Conservation (phyloP, 2,329 filamentous ascomycete species). For the Verticillium klebahnii region DNA sequence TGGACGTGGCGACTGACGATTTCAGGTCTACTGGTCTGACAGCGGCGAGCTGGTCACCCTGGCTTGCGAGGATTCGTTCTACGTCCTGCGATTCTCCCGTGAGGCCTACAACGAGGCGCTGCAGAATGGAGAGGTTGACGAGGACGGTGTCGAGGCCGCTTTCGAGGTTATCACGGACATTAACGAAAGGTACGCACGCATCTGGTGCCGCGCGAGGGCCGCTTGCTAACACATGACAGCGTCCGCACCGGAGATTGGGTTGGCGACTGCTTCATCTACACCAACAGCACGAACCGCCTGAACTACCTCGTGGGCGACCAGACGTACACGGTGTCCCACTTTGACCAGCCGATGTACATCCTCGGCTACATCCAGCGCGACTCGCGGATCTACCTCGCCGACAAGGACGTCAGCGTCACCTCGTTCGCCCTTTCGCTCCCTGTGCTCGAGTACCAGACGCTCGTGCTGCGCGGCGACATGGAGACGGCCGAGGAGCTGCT, state of each 20-base stretch:
- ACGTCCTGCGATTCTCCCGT: slow-evolving; percentile 85
- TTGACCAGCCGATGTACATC: slow-evolving; percentile 91
- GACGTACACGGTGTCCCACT: slow-evolving; percentile 95
- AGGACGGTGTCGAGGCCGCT: slow-evolving; percentile 89
- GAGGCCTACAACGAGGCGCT: slow-evolving; percentile 83
- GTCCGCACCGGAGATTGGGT: slow-evolving; percentile 97
- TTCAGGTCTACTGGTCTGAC: slow-evolving; percentile 91
- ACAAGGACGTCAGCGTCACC: slow-evolving; percentile 90
- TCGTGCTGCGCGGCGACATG: slow-evolving; percentile 90
- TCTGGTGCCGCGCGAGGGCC: background rate
- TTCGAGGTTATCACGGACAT: slow-evolving; percentile 97
- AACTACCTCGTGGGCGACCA: slow-evolving; percentile 98
- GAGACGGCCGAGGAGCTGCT: slow-evolving; percentile 86
- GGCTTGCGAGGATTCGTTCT: slow-evolving; percentile 92
- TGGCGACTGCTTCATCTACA: slow-evolving; percentile 98
- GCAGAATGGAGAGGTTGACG: slow-evolving; percentile 76
- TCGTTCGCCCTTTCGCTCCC: slow-evolving; percentile 88
- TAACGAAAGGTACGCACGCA: slow-evolving; percentile 65
- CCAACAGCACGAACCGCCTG: slow-evolving; percentile 90
- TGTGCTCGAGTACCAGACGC: slow-evolving; percentile 93
- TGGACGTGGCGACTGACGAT: background rate
- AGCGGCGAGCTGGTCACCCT: slow-evolving; percentile 89
- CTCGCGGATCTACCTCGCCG: slow-evolving; percentile 88
- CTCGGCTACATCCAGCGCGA: slow-evolving; percentile 94
- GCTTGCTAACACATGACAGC: slow-evolving; percentile 34